A percentile compares a stretch with the other conserved stretches of the same genome.
Conservation (phyloP, 2,329 filamentous ascomycete genomes). For the Sphaerulina vaccinii region DNA sequence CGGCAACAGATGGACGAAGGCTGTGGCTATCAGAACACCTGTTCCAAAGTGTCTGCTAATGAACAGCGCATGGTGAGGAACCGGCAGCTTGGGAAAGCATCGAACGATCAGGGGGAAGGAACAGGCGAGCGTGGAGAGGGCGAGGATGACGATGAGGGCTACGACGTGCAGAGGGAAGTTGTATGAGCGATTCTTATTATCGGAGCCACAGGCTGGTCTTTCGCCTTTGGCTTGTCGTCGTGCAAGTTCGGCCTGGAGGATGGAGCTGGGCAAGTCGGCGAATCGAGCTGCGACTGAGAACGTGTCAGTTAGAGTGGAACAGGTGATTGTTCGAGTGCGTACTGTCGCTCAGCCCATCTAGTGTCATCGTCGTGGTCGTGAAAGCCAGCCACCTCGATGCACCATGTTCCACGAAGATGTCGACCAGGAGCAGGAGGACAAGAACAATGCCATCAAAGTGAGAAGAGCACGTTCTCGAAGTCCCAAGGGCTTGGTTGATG, state of each 20-base stretch:
- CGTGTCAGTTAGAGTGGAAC: constrained; percentile 14
- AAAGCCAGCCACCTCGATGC: background rate
- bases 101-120: constrained; percentile 61
- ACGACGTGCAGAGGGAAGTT: constrained; percentile 58
- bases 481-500: background rate
- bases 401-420: constrained; percentile 3
- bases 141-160: constrained; percentile 58
- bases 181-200: constrained; percentile 48
- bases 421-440: background rate
- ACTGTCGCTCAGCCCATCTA: constrained; percentile 17
- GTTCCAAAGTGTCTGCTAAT: constrained; percentile 60
- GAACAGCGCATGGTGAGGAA: constrained; percentile 60
- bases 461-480: constrained; percentile 5
- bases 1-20: constrained; percentile 61
- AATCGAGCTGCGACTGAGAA: constrained; percentile 31
- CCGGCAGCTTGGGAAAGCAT: constrained; percentile 59
- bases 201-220: constrained; percentile 56
- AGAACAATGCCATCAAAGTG: background rate
- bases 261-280: constrained; percentile 42
- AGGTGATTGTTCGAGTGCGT: constrained; percentile 2
- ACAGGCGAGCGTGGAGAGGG: constrained; percentile 57
- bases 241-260: constrained; percentile 51
- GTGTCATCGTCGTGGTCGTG: constrained; percentile 19
- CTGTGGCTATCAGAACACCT: constrained; percentile 57
- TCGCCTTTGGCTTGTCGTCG: constrained; percentile 47